phyloP scores from a whole-genome alignment of 495 filamentous ascomycete genomes.

The Aeminium ludgeri region DNA sequence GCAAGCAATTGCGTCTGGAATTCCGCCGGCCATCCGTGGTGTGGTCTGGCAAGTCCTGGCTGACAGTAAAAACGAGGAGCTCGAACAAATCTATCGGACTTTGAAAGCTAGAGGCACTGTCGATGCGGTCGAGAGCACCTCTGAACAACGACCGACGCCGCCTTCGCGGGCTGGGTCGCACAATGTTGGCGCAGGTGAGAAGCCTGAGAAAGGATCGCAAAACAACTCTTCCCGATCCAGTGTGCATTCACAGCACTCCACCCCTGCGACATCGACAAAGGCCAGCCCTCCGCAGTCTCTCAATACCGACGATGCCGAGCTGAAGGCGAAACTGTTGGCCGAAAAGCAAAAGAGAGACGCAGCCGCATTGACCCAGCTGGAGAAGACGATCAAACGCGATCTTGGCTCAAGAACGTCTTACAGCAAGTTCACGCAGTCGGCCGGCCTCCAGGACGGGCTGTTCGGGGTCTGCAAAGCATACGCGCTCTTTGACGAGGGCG shows the following conservation, averaged over 20 bases:
- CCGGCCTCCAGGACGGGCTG: conserved; percentile 82
- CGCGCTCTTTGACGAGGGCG: conserved; percentile 80
- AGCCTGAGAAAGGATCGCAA: conserved; percentile 44
- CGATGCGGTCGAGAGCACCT: too few species aligned
- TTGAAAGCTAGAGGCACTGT: conserved; percentile 57
- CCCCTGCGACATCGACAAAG: conserved; percentile 40
- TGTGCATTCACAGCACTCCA: conserved; percentile 63
- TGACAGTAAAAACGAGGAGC: conserved; percentile 76
- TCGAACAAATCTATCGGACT: conserved; percentile 77
- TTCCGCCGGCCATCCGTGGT: conserved; percentile 83
- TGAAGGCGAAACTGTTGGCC: conserved; percentile 46
- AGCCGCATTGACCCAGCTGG: conserved; percentile 56
- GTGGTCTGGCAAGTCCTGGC: conserved; percentile 97
- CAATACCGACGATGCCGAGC: conserved; percentile 43
- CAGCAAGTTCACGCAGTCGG: conserved; percentile 76
- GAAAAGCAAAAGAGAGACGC: conserved; percentile 63
- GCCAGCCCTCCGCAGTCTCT: conserved; percentile 35
- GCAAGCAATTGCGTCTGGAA: conserved; percentile 77
- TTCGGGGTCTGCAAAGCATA: conserved; percentile 97
- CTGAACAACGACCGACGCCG: conserved; percentile 6
- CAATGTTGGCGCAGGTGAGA: conserved; percentile 14
- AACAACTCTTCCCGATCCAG: conserved; percentile 59
- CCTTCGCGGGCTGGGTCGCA: conserved; percentile 27
- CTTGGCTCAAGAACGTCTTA: conserved; percentile 86
- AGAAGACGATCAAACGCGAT: conserved; percentile 81